Percentiles rank a stretch among this genome's conserved stretches.
phyloP scores from a whole-genome alignment of 1,284 basidiomycete genomes.

The Entoloma clypeatum region DNA sequence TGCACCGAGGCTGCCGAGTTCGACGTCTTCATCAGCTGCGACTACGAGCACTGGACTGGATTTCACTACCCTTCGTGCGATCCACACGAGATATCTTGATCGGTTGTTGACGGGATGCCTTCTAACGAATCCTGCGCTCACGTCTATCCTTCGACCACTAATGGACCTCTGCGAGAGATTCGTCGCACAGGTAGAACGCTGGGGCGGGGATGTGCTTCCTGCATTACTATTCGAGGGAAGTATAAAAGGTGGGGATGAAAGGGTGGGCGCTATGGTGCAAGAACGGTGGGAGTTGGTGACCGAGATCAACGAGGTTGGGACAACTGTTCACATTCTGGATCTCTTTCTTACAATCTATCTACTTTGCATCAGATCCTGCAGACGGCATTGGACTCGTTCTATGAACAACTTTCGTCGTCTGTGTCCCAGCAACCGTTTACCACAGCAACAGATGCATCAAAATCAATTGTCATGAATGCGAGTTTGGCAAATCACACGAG shows the following conservation, averaged over 20 bases:
- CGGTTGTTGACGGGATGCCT: slow-evolving; percentile 78
- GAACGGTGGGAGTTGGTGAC: slow-evolving; percentile 65
- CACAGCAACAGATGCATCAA: slow-evolving; percentile 57
- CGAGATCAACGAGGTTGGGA: slow-evolving; percentile 69
- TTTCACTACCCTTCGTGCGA: slow-evolving; percentile 77
- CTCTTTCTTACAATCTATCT: slow-evolving; percentile 12
- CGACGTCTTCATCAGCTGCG: slow-evolving; percentile 4
- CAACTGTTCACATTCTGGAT: slow-evolving; percentile 1
- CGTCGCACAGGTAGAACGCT: slow-evolving; percentile 79
- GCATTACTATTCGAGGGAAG: slow-evolving; percentile 79
- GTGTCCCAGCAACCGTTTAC: slow-evolving; percentile 67
- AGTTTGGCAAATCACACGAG: slow-evolving; percentile 58
- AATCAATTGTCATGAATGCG: slow-evolving; percentile 59
- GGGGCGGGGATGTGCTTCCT: slow-evolving; percentile 90
- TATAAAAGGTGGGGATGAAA: slow-evolving; percentile 49
- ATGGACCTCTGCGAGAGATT: slow-evolving; percentile 82
- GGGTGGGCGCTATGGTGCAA: slow-evolving; percentile 65
- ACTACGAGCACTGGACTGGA: slow-evolving; percentile 49
- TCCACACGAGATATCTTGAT: slow-evolving; percentile 80
- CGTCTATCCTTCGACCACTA: slow-evolving; percentile 64
- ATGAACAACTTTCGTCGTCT: slow-evolving; percentile 71
- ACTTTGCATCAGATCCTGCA: slow-evolving; percentile 49
- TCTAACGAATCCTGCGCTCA: slow-evolving; percentile 63
- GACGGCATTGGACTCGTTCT: slow-evolving; percentile 64
- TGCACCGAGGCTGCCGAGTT: slow-evolving; percentile 8